Evolutionary conservation across 352 stramenopile genomes (phyloP).

Genomic region (Phytophthora melonis): DNA sequence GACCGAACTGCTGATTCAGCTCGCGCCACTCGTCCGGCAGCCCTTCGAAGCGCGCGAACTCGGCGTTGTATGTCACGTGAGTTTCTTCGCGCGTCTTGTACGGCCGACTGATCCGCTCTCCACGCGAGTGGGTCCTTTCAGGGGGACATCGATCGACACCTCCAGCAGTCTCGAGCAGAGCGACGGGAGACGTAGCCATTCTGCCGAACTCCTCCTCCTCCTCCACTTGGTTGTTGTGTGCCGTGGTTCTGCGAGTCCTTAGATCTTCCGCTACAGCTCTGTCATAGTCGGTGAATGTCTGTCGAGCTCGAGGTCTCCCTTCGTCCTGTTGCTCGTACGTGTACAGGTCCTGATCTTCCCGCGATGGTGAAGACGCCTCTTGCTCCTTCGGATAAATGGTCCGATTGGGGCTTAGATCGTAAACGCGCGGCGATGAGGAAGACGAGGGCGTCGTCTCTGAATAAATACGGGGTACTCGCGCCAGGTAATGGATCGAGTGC

Average conservation of each 20-base stretch:
- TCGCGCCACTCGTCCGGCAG: conserved; percentile 68
- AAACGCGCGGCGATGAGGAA: background rate
- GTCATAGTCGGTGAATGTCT: background rate
- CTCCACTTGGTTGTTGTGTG: conserved; percentile 14
- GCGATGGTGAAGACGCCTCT: conserved; percentile 1
- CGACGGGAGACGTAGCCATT: conserved; percentile 19
- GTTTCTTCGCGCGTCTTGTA: conserved; percentile 75
- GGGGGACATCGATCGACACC: background rate
- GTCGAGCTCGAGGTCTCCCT: background rate
- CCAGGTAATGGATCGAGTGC: conserved; percentile 18
- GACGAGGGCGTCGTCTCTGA: conserved; percentile 10
- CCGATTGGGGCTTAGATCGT: background rate
- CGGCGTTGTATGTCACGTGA: conserved; percentile 80
- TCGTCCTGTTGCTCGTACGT: conserved; percentile 6
- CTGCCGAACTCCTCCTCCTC: conserved; percentile 1
- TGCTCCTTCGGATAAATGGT: conserved; percentile 21
- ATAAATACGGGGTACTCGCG: conserved; percentile 1
- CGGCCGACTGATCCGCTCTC: conserved; percentile 65
- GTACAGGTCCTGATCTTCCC: background rate
- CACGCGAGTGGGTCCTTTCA: conserved; percentile 1
- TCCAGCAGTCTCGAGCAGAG: conserved; percentile 23
- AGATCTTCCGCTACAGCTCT: background rate
- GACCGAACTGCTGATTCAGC: conserved; percentile 80
- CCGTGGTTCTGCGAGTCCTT: conserved; percentile 1
- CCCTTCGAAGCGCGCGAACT: conserved; percentile 77